Evolutionary conservation across 352 stramenopile genomes (phyloP).

Genomic region (Phytophthora tubulina): DNA sequence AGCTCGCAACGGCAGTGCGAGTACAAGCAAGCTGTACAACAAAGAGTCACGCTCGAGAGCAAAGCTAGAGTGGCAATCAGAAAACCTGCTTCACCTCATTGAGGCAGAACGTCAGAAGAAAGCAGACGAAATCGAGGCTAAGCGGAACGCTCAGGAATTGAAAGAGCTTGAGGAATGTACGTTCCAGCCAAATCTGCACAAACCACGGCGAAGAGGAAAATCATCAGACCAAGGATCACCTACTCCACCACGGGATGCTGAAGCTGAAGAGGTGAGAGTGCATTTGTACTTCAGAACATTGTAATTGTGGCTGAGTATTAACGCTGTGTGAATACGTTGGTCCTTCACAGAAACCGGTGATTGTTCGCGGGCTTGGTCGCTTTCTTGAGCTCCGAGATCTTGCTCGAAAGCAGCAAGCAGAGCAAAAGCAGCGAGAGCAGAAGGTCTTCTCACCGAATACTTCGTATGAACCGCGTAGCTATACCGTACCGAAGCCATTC

Average conservation of each 20-base stretch:
- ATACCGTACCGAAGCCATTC: constrained; percentile 82
- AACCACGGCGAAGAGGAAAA: constrained; percentile 24
- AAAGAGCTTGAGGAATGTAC: constrained; percentile 85
- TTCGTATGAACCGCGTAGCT: constrained; percentile 72
- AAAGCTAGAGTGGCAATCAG: constrained; percentile 60
- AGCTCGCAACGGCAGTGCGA: constrained; percentile 38
- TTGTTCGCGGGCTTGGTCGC: constrained; percentile 80
- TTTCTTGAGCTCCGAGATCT: constrained; percentile 83
- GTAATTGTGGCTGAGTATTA: constrained; percentile 1
- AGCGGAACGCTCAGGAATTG: constrained; percentile 65
- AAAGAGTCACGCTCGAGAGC: constrained; percentile 33
- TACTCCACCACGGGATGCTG: constrained; percentile 17
- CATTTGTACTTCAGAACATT: background rate
- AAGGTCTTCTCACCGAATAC: constrained; percentile 67
- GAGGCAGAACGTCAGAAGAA: constrained; percentile 67
- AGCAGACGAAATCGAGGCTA: constrained; percentile 65
- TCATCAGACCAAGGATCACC: constrained; percentile 24
- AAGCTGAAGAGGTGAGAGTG: constrained; percentile 25
- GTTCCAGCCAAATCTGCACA: constrained; percentile 74
- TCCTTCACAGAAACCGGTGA: constrained; percentile 53
- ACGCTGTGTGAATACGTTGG: background rate
- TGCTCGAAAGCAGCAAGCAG: constrained; percentile 71
- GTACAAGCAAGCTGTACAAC: constrained; percentile 55
- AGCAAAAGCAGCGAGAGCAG: constrained; percentile 71
- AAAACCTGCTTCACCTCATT: constrained; percentile 77